Evolutionary conservation across 768 basidiomycete species (phyloP).

Genomic region (Pleurotus salmoneostramineus): DNA sequence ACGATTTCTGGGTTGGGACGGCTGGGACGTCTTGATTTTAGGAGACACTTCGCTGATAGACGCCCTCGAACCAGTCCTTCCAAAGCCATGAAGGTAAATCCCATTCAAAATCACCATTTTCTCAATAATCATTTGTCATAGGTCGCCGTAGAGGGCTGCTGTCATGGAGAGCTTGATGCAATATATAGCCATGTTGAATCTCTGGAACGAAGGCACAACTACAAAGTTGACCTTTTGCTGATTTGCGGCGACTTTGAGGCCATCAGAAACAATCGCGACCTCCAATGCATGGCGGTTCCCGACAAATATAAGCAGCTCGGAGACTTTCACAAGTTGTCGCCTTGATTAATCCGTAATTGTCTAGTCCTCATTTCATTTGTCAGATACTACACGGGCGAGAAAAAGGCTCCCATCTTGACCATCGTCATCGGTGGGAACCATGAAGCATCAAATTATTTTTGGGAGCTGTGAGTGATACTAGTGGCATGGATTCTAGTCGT

Average conservation of each 20-base stretch:
- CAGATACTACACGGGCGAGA: slow-evolving; percentile 87
- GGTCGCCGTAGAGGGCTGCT: slow-evolving; percentile 93
- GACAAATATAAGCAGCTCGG: slow-evolving; percentile 83
- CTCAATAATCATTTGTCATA: slow-evolving; percentile 19
- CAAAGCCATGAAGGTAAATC: not conserved
- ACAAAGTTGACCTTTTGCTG: slow-evolving; percentile 80
- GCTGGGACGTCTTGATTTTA: too few species aligned
- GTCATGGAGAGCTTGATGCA: slow-evolving; percentile 87
- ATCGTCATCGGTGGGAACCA: slow-evolving; percentile 97
- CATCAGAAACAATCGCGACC: slow-evolving; percentile 77
- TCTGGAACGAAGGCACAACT: slow-evolving; percentile 58
- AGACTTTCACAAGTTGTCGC: slow-evolving; percentile 72
- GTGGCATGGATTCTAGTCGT: not conserved
- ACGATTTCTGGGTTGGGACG: too few species aligned
- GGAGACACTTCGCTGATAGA: too few species aligned
- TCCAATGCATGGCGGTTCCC: slow-evolving; percentile 89
- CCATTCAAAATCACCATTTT: too few species aligned
- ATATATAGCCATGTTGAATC: slow-evolving; percentile 72
- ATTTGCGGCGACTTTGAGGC: slow-evolving; percentile 98
- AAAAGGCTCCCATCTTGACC: slow-evolving; percentile 81
- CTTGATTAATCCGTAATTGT: not conserved
- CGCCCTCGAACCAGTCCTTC: not conserved
- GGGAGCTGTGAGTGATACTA: slow-evolving; percentile 72
- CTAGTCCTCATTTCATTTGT: slow-evolving; percentile 1
- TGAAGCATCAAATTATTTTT: slow-evolving; percentile 94